These are phyloP conservation scores for Botryotinia convoluta DNA, from an alignment of 2,329 filamentous ascomycete genomes.

Conservation along the genomic window DNA sequence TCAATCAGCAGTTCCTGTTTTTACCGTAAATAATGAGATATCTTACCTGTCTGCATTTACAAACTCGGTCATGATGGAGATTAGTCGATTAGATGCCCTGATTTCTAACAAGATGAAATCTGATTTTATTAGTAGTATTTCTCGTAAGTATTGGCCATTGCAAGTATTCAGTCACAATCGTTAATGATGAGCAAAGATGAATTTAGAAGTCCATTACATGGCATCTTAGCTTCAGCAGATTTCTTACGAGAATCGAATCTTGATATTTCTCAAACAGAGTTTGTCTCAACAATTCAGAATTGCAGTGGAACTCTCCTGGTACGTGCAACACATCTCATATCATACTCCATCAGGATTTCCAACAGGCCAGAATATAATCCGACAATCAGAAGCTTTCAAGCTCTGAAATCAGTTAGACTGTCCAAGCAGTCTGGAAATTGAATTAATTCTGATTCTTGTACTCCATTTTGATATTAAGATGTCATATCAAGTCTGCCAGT, in stretches of 20 bases:
- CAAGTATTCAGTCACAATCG: slow-evolving; percentile 22
- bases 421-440: background rate
- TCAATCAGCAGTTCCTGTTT: slow-evolving; percentile 36
- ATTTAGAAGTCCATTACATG: slow-evolving; percentile 56
- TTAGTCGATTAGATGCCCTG: slow-evolving; percentile 45
- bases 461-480: background rate
- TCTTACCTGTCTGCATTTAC: slow-evolving; percentile 41
- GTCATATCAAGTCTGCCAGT: background rate
- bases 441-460: too few relatives aligned
- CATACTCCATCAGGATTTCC: background rate
- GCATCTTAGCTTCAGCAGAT: slow-evolving; percentile 52
- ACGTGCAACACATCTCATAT: background rate
- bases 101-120: slow-evolving; percentile 49
- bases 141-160: slow-evolving; percentile 39
- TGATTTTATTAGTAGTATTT: slow-evolving; percentile 54
- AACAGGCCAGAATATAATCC: background rate
- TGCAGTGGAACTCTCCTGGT: slow-evolving; percentile 49
- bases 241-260: slow-evolving; percentile 8
- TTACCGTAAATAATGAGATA: slow-evolving; percentile 37
- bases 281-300: slow-evolving; percentile 44
- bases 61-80: slow-evolving; percentile 22
- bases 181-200: slow-evolving; percentile 38
- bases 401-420: background rate
- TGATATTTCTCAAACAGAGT: slow-evolving; percentile 19
- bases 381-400: background rate